These are phyloP conservation scores for Annulohypoxylon stygium DNA, from an alignment of 495 filamentous ascomycete species.

Conservation along the genomic window DNA sequence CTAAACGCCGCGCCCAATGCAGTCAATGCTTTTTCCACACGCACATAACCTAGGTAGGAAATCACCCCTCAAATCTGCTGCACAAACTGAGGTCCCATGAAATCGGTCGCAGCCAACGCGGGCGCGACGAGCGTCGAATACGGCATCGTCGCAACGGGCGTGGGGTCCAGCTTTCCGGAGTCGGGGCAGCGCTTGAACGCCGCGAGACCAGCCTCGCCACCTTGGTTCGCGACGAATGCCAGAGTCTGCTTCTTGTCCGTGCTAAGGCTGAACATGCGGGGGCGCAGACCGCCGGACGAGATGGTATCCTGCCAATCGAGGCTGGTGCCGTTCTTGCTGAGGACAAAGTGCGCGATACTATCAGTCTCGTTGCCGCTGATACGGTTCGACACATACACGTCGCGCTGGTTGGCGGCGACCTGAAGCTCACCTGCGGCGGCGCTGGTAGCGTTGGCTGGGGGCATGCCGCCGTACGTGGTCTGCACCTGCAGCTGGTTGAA, in stretches of 20 bases:
- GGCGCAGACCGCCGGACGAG: constrained; percentile 45
- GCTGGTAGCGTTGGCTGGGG: constrained; percentile 24
- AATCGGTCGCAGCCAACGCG: constrained; percentile 23
- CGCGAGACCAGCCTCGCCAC: constrained; percentile 45
- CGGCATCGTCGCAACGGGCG: constrained; percentile 38
- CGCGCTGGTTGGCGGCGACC: constrained; percentile 40
- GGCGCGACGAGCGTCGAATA: constrained; percentile 36
- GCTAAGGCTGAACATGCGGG: constrained; percentile 54
- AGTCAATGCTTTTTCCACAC: constrained; percentile 15
- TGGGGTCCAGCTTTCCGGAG: constrained; percentile 36
- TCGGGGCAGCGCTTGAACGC: constrained; percentile 40
- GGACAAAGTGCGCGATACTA: constrained; percentile 49
- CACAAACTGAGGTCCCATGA: constrained; percentile 50
- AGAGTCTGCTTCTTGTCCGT: constrained; percentile 33
- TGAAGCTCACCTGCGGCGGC: constrained; percentile 37
- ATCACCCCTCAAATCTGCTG: constrained; percentile 32
- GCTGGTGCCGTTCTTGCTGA: constrained; percentile 4
- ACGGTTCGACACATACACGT: constrained; percentile 52
- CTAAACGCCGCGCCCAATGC: constrained; percentile 20
- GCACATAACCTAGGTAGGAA: neutral
- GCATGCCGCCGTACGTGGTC: constrained; percentile 44
- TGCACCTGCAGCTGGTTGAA: constrained; percentile 39
- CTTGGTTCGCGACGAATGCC: constrained; percentile 53
- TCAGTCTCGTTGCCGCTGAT: constrained; percentile 43
- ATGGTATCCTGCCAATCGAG: constrained; percentile 46